Percentiles rank a stretch among this genome's conserved stretches.
These are phyloP conservation scores for Starmerella tilneyi DNA, from an alignment of 805 yeast species.

Conservation along the genomic window DNA sequence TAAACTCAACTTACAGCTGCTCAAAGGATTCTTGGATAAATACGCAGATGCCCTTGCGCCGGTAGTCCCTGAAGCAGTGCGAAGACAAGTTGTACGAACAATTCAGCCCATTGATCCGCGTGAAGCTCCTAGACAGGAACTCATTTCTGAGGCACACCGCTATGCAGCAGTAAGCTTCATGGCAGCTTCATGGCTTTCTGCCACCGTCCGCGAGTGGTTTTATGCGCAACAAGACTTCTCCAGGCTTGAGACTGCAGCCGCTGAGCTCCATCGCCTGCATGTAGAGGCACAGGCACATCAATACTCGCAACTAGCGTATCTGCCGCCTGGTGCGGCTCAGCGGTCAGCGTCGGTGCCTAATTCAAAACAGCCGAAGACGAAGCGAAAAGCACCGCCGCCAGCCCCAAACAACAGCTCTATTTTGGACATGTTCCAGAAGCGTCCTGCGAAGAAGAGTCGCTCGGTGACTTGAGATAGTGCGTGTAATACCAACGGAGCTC, in stretches of 20 bases:
- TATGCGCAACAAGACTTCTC: slow-evolving; percentile 22
- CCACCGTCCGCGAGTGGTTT: slow-evolving; percentile 19
- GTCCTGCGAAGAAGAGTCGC: slow-evolving; percentile 2
- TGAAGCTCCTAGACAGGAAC: slow-evolving; percentile 20
- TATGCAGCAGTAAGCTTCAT: slow-evolving; percentile 25
- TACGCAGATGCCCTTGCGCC: slow-evolving; percentile 16
- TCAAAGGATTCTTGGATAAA: slow-evolving; percentile 21
- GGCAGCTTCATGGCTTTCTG: slow-evolving; percentile 23
- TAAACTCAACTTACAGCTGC: slow-evolving; percentile 15
- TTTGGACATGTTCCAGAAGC: slow-evolving; percentile 30
- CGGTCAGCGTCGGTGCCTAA: not conserved
- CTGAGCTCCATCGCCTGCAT: slow-evolving; percentile 6
- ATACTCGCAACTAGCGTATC: slow-evolving; percentile 16
- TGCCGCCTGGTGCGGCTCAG: not conserved
- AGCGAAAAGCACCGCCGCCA: slow-evolving; percentile 10
- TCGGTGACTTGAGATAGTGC: slow-evolving; percentile 38
- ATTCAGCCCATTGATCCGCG: slow-evolving; percentile 20
- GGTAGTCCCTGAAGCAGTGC: slow-evolving; percentile 21
- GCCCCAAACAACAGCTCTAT: slow-evolving; percentile 27
- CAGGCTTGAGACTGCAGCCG: slow-evolving; percentile 22
- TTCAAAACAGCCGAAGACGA: slow-evolving; percentile 10
- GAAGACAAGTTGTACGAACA: slow-evolving; percentile 11
- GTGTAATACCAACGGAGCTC: slow-evolving; percentile 71
- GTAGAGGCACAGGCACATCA: slow-evolving; percentile 14
- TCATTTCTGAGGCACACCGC: slow-evolving; percentile 10